A percentile compares a stretch with the other conserved stretches of the same genome.
These are phyloP conservation scores for Alloteropsis angusta DNA, from an alignment of 202 grass and related monocot genomes.

Conservation along the genomic window DNA sequence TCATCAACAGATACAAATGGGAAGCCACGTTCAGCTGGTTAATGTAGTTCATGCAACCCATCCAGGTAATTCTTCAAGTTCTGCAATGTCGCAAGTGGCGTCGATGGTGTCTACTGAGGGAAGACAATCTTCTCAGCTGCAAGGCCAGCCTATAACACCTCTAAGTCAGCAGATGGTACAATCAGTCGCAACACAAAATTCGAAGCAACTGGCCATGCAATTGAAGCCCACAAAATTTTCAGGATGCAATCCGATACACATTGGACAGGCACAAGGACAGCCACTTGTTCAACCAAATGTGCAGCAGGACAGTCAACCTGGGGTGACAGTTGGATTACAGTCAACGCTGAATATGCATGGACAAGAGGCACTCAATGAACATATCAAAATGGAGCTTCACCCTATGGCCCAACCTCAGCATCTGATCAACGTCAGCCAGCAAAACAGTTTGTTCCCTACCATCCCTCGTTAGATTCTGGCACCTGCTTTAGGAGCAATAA, in stretches of 20 bases:
- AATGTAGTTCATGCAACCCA: neutral
- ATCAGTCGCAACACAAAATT: neutral
- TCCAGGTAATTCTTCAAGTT: neutral
- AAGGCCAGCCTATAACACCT: neutral
- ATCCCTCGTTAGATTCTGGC: neutral
- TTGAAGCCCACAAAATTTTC: neutral
- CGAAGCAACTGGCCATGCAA: neutral
- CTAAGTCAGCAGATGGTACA: neutral
- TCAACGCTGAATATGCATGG: neutral
- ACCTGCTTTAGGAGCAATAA: neutral
- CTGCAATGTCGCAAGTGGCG: neutral
- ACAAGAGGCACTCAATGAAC: neutral
- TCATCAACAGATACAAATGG: neutral
- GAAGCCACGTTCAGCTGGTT: neutral
- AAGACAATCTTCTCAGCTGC: neutral
- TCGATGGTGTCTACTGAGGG: neutral
- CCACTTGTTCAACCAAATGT: neutral
- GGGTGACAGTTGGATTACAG: neutral
- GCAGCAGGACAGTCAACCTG: neutral
- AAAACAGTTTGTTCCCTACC: neutral
- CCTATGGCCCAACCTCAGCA: too few relatives aligned
- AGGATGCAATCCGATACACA: neutral
- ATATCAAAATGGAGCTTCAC: neutral
- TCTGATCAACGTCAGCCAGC: neutral
- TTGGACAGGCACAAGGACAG: neutral